Evolutionary conservation across 2,329 filamentous ascomycete genomes (phyloP).

Genomic region (Salinomyces thailandicus): DNA sequence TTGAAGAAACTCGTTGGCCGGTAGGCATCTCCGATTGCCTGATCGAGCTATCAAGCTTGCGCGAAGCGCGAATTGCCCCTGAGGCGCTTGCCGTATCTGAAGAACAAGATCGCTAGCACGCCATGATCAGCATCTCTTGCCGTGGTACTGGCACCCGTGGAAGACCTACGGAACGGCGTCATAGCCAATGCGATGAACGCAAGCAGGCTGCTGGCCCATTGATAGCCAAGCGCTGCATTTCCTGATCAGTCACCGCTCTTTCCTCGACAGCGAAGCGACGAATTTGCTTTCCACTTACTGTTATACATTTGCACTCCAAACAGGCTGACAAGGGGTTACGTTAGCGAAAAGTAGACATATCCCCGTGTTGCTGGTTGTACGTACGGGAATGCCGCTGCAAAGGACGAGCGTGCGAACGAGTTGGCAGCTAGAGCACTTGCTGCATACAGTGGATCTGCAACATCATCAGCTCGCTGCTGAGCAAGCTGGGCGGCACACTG

Average conservation of each 20-base stretch:
- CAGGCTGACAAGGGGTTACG: conserved; percentile 1
- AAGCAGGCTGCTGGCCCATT: conserved; percentile 40
- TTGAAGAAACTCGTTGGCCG: too few relatives aligned
- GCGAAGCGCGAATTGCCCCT: conserved; percentile 39
- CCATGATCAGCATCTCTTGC: conserved; percentile 6
- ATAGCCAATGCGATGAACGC: conserved; percentile 39
- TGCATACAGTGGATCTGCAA: conserved; percentile 39
- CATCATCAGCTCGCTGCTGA: conserved; percentile 2
- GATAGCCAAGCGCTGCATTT: conserved; percentile 34
- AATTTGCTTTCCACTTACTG: conserved; percentile 29
- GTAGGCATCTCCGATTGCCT: conserved; percentile 16
- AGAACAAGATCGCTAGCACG: conserved; percentile 35
- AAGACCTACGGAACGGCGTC: conserved; percentile 32
- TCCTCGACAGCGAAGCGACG: conserved; percentile 5
- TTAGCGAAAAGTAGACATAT: conserved; percentile 8
- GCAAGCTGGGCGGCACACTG: neutral
- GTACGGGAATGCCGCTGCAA: conserved; percentile 37
- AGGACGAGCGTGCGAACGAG: conserved; percentile 38
- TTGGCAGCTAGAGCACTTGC: conserved; percentile 42
- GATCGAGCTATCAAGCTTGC: conserved; percentile 20
- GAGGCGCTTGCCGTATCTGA: conserved; percentile 39
- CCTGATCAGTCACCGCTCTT: conserved; percentile 36
- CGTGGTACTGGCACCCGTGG: conserved; percentile 14
- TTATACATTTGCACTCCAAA: conserved; percentile 42
- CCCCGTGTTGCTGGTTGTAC: conserved; percentile 5